phyloP scores from a whole-genome alignment of 371 early-diverging fungal genomes.

The Mucor saturninus region DNA sequence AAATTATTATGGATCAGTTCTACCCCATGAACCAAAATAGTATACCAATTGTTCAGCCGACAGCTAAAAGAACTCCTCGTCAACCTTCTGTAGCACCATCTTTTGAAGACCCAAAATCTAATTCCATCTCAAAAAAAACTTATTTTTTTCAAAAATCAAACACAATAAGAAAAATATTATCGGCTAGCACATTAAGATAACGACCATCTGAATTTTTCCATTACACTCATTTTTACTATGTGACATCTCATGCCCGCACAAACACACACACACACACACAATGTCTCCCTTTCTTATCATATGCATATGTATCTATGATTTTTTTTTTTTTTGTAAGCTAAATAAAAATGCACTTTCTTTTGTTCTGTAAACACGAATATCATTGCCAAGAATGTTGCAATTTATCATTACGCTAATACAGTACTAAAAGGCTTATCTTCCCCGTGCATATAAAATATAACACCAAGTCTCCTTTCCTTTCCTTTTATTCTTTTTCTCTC shows the following conservation, averaged over 20 bases:
- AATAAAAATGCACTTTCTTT: no score
- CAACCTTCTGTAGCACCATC: conserved; percentile 1
- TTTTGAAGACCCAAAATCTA: not conserved
- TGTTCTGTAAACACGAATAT: no score
- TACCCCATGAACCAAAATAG: conserved; percentile 13
- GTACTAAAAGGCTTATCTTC: no score
- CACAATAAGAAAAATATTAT: conserved; percentile 30
- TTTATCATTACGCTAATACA: no score
- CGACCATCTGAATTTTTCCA: not conserved
- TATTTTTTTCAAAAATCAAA: conserved; percentile 29
- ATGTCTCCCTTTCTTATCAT: no score
- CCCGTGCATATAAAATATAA: no score
- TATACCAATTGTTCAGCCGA: conserved; percentile 14
- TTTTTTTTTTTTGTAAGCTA: no score
- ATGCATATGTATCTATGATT: no score
- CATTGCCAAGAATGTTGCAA: no score
- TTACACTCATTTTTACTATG: not conserved
- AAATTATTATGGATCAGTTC: conserved; percentile 21
- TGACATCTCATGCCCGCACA: not conserved
- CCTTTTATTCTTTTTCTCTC: no score
- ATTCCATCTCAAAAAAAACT: conserved; percentile 27
- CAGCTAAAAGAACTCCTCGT: not conserved
- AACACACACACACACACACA: not conserved
- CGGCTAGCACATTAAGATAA: conserved; percentile 32
- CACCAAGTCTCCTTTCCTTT: no score